These are phyloP conservation scores for Trichophaea hybrida DNA, from an alignment of 2,329 filamentous ascomycete genomes.

Conservation along the genomic window DNA sequence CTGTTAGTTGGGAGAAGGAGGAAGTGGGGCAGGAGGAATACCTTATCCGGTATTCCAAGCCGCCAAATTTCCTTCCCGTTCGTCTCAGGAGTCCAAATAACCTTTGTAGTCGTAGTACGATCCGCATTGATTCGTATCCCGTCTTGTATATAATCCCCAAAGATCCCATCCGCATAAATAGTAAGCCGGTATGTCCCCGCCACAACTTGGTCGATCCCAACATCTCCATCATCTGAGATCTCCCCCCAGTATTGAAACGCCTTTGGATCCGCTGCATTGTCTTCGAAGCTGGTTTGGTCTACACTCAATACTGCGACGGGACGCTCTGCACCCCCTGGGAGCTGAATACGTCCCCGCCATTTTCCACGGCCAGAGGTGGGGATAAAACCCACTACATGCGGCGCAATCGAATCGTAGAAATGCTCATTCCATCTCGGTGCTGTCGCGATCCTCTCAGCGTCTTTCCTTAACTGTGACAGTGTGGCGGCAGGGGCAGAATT, in stretches of 20 bases:
- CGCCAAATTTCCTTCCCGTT: slow-evolving; percentile 47
- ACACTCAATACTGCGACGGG: slow-evolving; percentile 44
- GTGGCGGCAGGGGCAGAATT: slow-evolving; percentile 39
- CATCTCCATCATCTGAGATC: slow-evolving; percentile 36
- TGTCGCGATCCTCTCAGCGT: slow-evolving; percentile 39
- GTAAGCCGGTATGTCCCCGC: slow-evolving; percentile 48
- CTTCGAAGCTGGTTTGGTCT: slow-evolving; percentile 42
- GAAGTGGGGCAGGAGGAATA: no score
- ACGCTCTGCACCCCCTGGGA: slow-evolving; percentile 40
- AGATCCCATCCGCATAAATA: slow-evolving; percentile 47
- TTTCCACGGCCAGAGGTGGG: slow-evolving; percentile 39
- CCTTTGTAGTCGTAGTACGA: slow-evolving; percentile 31
- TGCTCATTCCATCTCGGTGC: slow-evolving; percentile 41
- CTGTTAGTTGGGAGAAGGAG: no score
- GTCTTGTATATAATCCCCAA: slow-evolving; percentile 46
- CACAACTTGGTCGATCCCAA: slow-evolving; percentile 41
- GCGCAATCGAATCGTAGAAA: slow-evolving; percentile 50
- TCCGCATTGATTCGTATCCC: slow-evolving; percentile 35
- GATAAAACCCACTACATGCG: slow-evolving; percentile 45
- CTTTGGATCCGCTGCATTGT: slow-evolving; percentile 42
- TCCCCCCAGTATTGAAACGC: slow-evolving; percentile 50
- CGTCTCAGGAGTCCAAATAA: slow-evolving; percentile 41
- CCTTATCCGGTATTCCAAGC: slow-evolving; percentile 45
- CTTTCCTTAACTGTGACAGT: slow-evolving; percentile 38
- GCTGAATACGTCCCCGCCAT: slow-evolving; percentile 38